Conservation (phyloP, 805 yeast genomes). For the Zygotorulaspora sp. region DNA sequence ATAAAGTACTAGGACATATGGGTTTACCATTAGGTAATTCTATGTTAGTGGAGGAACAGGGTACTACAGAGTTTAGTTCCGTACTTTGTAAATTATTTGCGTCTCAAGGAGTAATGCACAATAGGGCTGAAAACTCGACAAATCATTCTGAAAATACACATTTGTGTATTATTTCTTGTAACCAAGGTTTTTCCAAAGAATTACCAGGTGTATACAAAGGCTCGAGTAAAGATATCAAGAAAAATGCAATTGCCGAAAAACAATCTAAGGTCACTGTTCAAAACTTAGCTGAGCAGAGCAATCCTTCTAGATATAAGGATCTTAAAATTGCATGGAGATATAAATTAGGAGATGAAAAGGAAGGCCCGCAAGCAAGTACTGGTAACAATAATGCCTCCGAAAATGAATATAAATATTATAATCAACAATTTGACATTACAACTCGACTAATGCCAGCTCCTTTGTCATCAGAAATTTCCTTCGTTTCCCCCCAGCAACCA, state of each 20-base stretch:
- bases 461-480: conserved; percentile 53
- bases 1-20: conserved; percentile 67
- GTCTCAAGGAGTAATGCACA: conserved; percentile 71
- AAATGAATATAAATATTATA: conserved; percentile 49
- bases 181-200: conserved; percentile 57
- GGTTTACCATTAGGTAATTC: conserved; percentile 81
- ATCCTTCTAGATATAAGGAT: conserved; percentile 37
- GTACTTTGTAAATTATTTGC: conserved; percentile 65
- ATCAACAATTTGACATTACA: conserved; percentile 71
- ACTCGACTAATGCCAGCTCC: conserved; percentile 66
- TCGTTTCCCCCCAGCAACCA: conserved; percentile 41
- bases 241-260: conserved; percentile 49
- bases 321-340: conserved; percentile 95
- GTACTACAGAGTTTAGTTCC: conserved; percentile 82
- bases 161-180: conserved; percentile 57
- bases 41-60: conserved; percentile 71
- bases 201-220: conserved; percentile 78
- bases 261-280: conserved; percentile 65
- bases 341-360: conserved; percentile 44
- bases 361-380: conserved; percentile 21
- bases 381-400: conserved; percentile 13
- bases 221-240: conserved; percentile 59
- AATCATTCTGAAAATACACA: conserved; percentile 45
- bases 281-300: conserved; percentile 45
- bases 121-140: conserved; percentile 38